phyloP scores from a whole-genome alignment of 352 stramenopile genomes.

The Pythium diclinum region DNA sequence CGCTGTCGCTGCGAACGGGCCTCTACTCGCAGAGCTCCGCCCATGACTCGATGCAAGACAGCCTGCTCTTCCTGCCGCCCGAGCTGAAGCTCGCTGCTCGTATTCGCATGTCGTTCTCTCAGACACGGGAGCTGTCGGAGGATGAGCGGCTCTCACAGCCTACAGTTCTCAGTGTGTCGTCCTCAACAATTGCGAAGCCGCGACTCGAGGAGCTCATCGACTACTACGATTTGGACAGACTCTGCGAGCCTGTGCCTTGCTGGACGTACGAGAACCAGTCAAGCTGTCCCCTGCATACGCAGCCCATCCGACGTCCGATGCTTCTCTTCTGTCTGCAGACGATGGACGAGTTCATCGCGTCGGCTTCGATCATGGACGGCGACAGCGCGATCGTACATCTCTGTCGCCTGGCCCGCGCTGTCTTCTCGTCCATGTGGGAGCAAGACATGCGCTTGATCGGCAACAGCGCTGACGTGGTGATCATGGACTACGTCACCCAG shows the following conservation, averaged over 20 bases:
- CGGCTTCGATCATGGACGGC: constrained; percentile 8
- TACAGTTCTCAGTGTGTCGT: constrained; percentile 10
- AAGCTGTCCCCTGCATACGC: constrained; percentile 43
- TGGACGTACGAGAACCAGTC: constrained; percentile 41
- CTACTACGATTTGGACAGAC: constrained; percentile 65
- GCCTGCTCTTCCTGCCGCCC: constrained; percentile 44
- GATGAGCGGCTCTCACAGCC: constrained; percentile 8
- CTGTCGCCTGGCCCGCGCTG: constrained; percentile 49
- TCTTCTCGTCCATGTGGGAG: constrained; percentile 60
- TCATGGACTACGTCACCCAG: constrained; percentile 34
- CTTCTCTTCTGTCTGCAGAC: constrained; percentile 73
- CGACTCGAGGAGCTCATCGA: constrained; percentile 43
- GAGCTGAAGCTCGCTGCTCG: constrained; percentile 18
- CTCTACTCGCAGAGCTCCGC: constrained; percentile 36
- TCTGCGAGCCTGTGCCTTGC: constrained; percentile 63
- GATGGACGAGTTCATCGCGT: constrained; percentile 69
- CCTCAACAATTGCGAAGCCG: neutral
- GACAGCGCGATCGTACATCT: constrained; percentile 36
- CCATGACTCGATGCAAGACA: constrained; percentile 60
- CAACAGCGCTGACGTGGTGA: constrained; percentile 30
- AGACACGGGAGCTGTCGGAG: neutral
- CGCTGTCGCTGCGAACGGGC: constrained; percentile 8
- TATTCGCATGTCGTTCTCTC: constrained; percentile 16
- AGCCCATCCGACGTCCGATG: constrained; percentile 45
- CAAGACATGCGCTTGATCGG: constrained; percentile 27